These are phyloP conservation scores for Pelargonium australe DNA, from an alignment of 441 rosid species.

Conservation along the genomic window DNA sequence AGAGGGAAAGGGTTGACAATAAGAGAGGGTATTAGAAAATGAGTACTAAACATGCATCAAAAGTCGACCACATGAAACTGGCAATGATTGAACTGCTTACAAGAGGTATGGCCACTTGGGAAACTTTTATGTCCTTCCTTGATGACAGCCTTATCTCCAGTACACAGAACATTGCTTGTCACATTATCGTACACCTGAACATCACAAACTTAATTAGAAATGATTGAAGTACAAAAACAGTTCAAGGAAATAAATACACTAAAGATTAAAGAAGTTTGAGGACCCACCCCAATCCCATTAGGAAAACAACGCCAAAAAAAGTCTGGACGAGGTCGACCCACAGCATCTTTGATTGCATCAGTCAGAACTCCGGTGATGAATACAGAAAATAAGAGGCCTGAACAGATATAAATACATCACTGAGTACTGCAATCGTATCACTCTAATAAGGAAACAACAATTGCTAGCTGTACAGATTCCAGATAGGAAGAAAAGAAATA, in stretches of 20 bases:
- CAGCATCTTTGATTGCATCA: constrained; percentile 70
- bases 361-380: constrained; percentile 69
- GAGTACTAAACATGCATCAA: not conserved
- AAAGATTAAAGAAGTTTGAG: not conserved
- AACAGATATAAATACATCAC: not conserved
- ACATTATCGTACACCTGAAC: constrained; percentile 22
- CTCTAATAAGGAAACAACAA: not conserved
- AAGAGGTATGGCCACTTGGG: constrained; percentile 88
- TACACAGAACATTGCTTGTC: constrained; percentile 56
- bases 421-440: not conserved
- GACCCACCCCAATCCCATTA: constrained; percentile 73
- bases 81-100: constrained; percentile 32
- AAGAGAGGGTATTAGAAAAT: too few relatives aligned
- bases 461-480: not conserved
- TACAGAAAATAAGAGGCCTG: constrained; percentile 70
- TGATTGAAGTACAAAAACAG: not conserved
- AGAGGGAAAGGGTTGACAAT: too few relatives aligned
- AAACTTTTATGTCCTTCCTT: constrained; percentile 91
- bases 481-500: constrained; percentile 4
- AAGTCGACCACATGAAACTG: not conserved
- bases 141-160: constrained; percentile 49
- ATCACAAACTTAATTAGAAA: constrained; percentile 48
- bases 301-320: constrained; percentile 97
- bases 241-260: not conserved
- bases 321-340: constrained; percentile 65